Evolutionary conservation across 148 eudicot genomes (phyloP), one percentile per base, ranked within the genome.

Genomic region (Vaccinium corymbosum): DNA sequence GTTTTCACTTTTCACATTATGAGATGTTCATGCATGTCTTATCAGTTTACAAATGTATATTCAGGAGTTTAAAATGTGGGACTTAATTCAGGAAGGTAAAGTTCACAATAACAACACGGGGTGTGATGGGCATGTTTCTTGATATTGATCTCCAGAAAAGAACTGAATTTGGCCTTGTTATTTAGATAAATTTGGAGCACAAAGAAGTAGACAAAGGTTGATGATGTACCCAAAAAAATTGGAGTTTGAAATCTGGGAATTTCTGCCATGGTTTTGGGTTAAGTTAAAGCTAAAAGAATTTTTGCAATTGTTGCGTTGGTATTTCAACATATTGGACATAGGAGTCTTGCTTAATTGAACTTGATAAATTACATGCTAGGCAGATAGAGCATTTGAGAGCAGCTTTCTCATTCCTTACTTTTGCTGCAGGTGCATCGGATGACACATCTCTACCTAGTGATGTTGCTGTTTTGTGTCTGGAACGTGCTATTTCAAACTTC

Each of bases 381-480:
- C 52, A 82, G 2, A 72, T 13, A 32, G 19, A 2, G 55, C 51
- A 66, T 25, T 74, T 85, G 16, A 46, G 6, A 46, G 61, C 35
- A 73, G 19, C 15, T 53, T 22, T 68, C n/a, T 35, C 1, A 4
- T 59, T n/a, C 9, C 48, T 62, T 15, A 73, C 25, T 80, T 59
- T 42, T 57, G 8, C 64, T 86, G 75, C 85, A 93, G 95, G 87
- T 85, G 78, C 88, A 52, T 84, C 92, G 20, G 85, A 83, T 80
- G 87, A 86, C 64, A 76, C 83, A 56, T 51, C 90, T 83, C 68
- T 90, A 78, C 91, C 92, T 53, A 38, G 75, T 75, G 91, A 92
- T 84, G 88, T 90, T 81, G 90, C 93, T 83, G 70, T 89, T 46
- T 90, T 81, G 86, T 97, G 95, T 82, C 71, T 93, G 84, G 89